Evolutionary conservation across 371 early-diverging fungal species (phyloP), one percentile per base, ranked within the genome.

Genomic region (Circinella minor): DNA sequence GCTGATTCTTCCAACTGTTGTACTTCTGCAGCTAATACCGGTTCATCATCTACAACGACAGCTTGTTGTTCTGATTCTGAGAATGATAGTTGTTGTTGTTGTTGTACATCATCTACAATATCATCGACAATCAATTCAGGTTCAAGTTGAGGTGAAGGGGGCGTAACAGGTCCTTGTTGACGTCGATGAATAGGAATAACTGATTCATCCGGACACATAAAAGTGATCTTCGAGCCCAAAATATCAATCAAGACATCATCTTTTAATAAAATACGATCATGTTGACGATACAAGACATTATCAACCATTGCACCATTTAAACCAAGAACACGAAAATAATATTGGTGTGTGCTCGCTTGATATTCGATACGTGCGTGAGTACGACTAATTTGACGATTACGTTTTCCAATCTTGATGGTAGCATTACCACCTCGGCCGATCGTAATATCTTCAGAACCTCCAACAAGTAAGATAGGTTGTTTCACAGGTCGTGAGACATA

Each of bases 321-420:
- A 3, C 89, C 89, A 13, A 87, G 69, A 5, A 89, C 88, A 7
- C 73, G 71, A n/a, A 89, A 71, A 60, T 81, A 81, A 68, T 86
- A 87, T 13, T 70, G 69, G n/a, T 72, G 43, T 6, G 59, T 39
- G 1, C 69, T 63, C 18, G 63, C 17, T 55, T 77, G 74, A 71
- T 80, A 86, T 46, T 82, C 74, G 37, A 89, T 81, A 46, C 86
- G 79, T n/a, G 85, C 81, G 71, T 89, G 89, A 51, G 78, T 73
- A 55, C 89, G 85, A 62, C 88, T 87, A 47, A 89, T 84, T 64
- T 87, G 84, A 62, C 85, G 77, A 75, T 89, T 89, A 43, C 88
- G 76, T 37, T 82, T 77, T 43, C 88, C 89, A 55, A 89, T 82
- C 66, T 89, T 87, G 64, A 87, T 65, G 9, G 86, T 86, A 9